These are phyloP conservation scores for Aspergillus nidulans DNA, from an alignment of 495 filamentous ascomycete genomes.

Conservation along the genomic window DNA sequence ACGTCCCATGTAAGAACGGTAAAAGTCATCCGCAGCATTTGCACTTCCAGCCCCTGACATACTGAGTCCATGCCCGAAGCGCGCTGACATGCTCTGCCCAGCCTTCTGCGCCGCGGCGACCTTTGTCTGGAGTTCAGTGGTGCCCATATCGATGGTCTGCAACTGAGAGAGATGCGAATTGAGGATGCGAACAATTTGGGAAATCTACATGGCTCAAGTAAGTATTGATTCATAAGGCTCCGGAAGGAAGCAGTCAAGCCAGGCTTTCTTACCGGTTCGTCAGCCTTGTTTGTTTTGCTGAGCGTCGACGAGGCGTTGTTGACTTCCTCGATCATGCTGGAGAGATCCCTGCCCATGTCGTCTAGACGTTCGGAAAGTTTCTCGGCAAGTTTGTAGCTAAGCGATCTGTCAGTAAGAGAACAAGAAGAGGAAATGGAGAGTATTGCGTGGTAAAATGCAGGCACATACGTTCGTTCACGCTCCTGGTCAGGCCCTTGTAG, in stretches of 20 bases:
- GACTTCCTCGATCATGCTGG: slow-evolving; percentile 96
- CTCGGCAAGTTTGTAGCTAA: slow-evolving; percentile 79
- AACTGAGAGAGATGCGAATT: slow-evolving; percentile 86
- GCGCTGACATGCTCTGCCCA: slow-evolving; percentile 61
- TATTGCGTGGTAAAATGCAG: no score
- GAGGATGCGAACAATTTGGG: slow-evolving; percentile 87
- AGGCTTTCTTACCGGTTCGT: slow-evolving; percentile 73
- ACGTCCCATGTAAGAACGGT: slow-evolving; percentile 69
- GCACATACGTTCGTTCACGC: slow-evolving; percentile 73
- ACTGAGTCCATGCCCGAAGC: slow-evolving; percentile 55
- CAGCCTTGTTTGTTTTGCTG: slow-evolving; percentile 80
- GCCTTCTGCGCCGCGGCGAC: slow-evolving; percentile 74
- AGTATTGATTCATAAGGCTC: background rate
- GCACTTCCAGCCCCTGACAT: slow-evolving; percentile 55
- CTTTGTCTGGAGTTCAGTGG: slow-evolving; percentile 72
- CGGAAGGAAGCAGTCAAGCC: background rate
- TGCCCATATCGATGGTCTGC: slow-evolving; percentile 84
- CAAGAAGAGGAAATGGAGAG: background rate
- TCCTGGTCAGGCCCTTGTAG: slow-evolving; percentile 87
- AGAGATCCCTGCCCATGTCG: slow-evolving; percentile 85
- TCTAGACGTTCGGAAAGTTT: slow-evolving; percentile 81
- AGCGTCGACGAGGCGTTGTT: slow-evolving; percentile 79
- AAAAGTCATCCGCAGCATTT: slow-evolving; percentile 71
- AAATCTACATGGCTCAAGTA: slow-evolving; percentile 54
- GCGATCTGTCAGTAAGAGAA: slow-evolving; percentile 10